Base-by-base conservation (phyloP, 2,329 filamentous ascomycete genomes). In the Aurifilum marmelostoma region DNA sequence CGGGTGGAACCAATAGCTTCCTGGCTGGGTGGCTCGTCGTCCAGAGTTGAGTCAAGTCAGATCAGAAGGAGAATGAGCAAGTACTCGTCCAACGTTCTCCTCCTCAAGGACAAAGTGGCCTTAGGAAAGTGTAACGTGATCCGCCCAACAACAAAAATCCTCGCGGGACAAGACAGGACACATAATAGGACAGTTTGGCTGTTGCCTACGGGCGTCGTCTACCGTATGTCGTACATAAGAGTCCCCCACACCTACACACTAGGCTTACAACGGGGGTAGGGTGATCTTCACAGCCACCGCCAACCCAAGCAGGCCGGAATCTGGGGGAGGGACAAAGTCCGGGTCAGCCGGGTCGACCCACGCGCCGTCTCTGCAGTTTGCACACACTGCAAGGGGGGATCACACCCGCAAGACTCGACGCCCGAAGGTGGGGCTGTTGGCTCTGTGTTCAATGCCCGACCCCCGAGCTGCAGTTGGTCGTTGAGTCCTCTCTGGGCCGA, bases 281-380 rank as follows among this genome's bases (percentile, higher is more conserved):
- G 32, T n/a, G 56, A 59, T 59, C 56, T 37, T 59, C 56, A 59
- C 56, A 59, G 56, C 56, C 56, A 59, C 56, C 56, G 27, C 52
- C 52, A 56, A 37, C 56, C 56, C 56, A n/a, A 59, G 56, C 56
- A 59, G 32, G 56, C 37, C 29, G 56, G 56, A 37, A 59, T 59
- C 29, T 59, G 56, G 29, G 54, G 56, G 32, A 29, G 32, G 27
- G 52, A 56, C 52, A 59, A 59, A 8, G 29, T 59, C 56, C 56
- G 56, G 56, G 56, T 37, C 56, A 59, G 56, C 56, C 56, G 56
- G 56, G 56, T 34, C 56, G 29, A 59, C 56, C 56, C 29, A 37
- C 18, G 32, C 52, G 29, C 18, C 32, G 54, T 32, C 0, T 59
- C 32, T 59, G 56, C 56, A 37, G 9, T 21, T 16, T n/a, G 18